Evolutionary conservation across 2,329 filamentous ascomycete species (phyloP), one percentile per base, ranked within the genome.

Genomic region (Neoascochyta sp.): DNA sequence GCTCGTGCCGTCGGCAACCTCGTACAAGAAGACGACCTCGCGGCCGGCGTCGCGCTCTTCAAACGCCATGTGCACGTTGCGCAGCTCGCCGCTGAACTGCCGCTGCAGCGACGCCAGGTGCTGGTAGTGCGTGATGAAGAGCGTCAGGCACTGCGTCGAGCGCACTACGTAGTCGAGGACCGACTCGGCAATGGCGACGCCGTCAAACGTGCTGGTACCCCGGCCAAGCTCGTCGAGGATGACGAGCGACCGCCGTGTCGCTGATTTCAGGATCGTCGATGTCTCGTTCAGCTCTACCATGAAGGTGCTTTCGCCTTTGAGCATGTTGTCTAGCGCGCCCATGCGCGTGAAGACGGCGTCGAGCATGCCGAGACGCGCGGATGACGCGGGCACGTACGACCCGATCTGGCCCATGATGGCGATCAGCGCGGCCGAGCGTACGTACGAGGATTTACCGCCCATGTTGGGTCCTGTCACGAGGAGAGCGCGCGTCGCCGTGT

Each of bases 61-160:
- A 63, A 98, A 98, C 29, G 78, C 78, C 90, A 98, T 96, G 60
- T 98, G 92, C 25, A 95, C 86, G 60, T 96, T 96, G 48, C 74
- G 79, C 47, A 95, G 59, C 51, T 78, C 82, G 1, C 74, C 71
- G 5, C 70, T 62, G 9, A 70, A 69, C 36, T 93, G 83, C 2
- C 78, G 79, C 7, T 81, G 82, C 41, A 94, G 74, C 7, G 80
- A 78, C n/a, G 75, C 71, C 1, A 98, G 75, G 44, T 81, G 82
- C 66, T 98, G 92, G 62, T 98, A 98, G 66, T 98, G 92, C 3
- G 92, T 98, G 61, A 98, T 95, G 69, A 98, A 98, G 22, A 98
- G 72, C 5, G 87, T 94, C 25, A 95, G 71, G 40, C 86, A 86
- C 30, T 75, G 73, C 1, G 81, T 75, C 10, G 88, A 76, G 14